Evolutionary conservation across 1,284 basidiomycete genomes (phyloP).

Genomic region (Sutorius eximius): DNA sequence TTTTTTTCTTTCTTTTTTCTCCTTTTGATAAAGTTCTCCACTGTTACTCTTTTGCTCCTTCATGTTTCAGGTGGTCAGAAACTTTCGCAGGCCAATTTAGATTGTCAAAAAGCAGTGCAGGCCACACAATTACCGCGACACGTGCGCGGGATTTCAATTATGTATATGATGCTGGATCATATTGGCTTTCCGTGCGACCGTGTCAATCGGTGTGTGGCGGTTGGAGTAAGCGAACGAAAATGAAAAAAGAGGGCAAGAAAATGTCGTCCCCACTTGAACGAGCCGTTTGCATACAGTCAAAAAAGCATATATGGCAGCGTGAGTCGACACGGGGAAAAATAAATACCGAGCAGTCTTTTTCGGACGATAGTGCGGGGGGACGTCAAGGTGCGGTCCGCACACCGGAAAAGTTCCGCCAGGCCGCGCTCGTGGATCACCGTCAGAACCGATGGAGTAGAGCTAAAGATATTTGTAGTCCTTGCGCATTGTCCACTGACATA

Average conservation of each 20-base stretch:
- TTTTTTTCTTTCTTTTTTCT: no score
- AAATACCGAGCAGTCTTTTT: not conserved
- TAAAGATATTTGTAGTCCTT: not conserved
- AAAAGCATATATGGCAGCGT: not conserved
- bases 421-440: not conserved
- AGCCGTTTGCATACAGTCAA: not conserved
- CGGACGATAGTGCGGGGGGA: not conserved
- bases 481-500: not conserved
- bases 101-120: not conserved
- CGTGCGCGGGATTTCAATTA: not conserved
- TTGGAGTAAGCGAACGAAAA: no score
- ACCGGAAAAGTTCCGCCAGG: not conserved
- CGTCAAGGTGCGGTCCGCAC: not conserved
- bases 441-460: not conserved
- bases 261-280: not conserved
- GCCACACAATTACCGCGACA: not conserved
- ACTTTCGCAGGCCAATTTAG: not conserved
- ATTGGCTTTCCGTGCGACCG: conserved; percentile 1
- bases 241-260: no score
- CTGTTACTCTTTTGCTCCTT: not conserved
- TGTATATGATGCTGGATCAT: not conserved
- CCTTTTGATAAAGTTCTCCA: not conserved
- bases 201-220: not conserved
- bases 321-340: not conserved
- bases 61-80: not conserved